These are phyloP conservation scores for Beauveria sp. DNA, from an alignment of 2,329 filamentous ascomycete species.

Conservation along the genomic window DNA sequence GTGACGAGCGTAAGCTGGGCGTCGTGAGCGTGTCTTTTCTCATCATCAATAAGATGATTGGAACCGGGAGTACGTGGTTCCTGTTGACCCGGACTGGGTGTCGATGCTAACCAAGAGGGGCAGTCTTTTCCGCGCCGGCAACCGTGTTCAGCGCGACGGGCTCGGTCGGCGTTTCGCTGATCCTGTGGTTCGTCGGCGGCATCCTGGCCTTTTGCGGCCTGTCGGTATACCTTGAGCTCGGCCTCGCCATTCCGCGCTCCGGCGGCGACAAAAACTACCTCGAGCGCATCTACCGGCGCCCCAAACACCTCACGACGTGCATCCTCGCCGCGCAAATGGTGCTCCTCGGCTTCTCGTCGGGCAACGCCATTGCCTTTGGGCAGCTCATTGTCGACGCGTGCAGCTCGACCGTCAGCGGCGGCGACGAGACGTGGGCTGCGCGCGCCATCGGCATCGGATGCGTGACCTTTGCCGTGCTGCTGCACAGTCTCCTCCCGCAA, in stretches of 20 bases:
- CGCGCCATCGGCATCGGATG: slow-evolving; percentile 49
- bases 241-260: slow-evolving; percentile 52
- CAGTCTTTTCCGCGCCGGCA: slow-evolving; percentile 48
- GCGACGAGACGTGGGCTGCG: slow-evolving; percentile 45
- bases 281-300: slow-evolving; percentile 52
- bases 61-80: slow-evolving; percentile 42
- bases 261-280: slow-evolving; percentile 62
- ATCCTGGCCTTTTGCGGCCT: slow-evolving; percentile 52
- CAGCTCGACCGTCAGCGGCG: slow-evolving; percentile 32
- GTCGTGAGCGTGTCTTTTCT: slow-evolving; percentile 45
- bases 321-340: slow-evolving; percentile 55
- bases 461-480: slow-evolving; percentile 43
- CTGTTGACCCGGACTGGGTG: not conserved
- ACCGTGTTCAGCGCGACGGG: slow-evolving; percentile 44
- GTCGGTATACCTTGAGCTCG: slow-evolving; percentile 56
- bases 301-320: slow-evolving; percentile 51
- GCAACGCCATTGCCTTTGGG: slow-evolving; percentile 51
- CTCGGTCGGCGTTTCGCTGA: slow-evolving; percentile 33
- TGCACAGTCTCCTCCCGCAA: slow-evolving; percentile 47
- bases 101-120: not conserved
- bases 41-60: slow-evolving; percentile 53
- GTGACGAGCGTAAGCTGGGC: slow-evolving; percentile 42
- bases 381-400: slow-evolving; percentile 50
- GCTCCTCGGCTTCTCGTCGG: slow-evolving; percentile 52
- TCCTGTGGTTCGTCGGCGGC: slow-evolving; percentile 31